A percentile compares a stretch with the other conserved stretches of the same genome.
These are phyloP conservation scores for Leccinum truebloodii DNA, from an alignment of 768 basidiomycete species.

Conservation along the genomic window DNA sequence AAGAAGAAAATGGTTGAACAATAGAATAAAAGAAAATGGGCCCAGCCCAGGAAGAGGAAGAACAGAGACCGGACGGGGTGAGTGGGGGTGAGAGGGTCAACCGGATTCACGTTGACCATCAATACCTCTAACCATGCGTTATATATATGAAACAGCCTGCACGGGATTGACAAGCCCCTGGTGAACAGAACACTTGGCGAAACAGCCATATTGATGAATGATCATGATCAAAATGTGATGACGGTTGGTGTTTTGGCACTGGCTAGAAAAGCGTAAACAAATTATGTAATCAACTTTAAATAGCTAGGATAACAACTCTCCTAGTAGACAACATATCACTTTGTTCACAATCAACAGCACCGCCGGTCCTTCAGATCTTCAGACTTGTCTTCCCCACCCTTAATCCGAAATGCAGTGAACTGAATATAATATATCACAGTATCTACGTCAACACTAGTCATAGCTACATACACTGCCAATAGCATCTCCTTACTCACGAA, in stretches of 20 bases:
- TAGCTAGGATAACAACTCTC: too few relatives aligned
- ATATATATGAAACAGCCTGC: conserved; percentile 17
- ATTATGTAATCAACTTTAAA: too few relatives aligned
- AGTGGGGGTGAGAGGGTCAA: conserved; percentile 11
- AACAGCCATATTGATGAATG: conserved; percentile 5
- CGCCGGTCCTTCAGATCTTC: too few relatives aligned
- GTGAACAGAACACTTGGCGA: neutral
- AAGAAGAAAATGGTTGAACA: neutral
- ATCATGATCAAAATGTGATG: conserved; percentile 4
- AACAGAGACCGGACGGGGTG: conserved; percentile 1
- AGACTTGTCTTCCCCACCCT: neutral
- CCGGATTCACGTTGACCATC: conserved; percentile 6
- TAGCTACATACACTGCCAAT: neutral
- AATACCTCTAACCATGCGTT: neutral
- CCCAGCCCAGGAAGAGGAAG: conserved; percentile 19
- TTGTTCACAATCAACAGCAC: too few relatives aligned
- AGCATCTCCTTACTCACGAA: conserved; percentile 9
- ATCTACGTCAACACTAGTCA: neutral
- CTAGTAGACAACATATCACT: too few relatives aligned
- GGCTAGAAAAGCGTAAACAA: too few relatives aligned
- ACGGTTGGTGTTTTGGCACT: neutral
- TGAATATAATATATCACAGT: neutral
- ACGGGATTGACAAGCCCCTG: neutral
- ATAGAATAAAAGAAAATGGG: conserved; percentile 6
- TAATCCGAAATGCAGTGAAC: neutral